A percentile compares a stretch with the other conserved stretches of the same genome.
Conservation (phyloP, 108 stramenopile species). For the Fragilariopsis cylindrus region DNA sequence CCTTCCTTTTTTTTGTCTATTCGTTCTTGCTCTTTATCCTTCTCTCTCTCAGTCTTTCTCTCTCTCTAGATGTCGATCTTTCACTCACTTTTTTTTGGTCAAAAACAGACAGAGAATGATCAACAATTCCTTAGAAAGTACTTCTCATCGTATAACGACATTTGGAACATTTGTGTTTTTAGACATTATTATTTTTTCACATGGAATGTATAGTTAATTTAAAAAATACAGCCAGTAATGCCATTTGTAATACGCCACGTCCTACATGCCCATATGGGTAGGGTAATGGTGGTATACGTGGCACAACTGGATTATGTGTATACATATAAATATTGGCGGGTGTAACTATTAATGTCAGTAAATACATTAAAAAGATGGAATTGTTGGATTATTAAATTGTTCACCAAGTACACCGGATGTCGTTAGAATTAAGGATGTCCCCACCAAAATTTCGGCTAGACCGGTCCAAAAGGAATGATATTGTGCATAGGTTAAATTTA, state of each 20-base stretch:
- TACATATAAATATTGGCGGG: conserved; percentile 92
- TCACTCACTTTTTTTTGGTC: no score
- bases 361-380: conserved; percentile 59
- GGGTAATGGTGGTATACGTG: conserved; percentile 36
- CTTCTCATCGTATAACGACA: no score
- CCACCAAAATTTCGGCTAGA: conserved; percentile 73
- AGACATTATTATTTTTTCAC: no score
- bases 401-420: not conserved
- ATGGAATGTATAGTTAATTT: conserved; percentile 41
- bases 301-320: conserved; percentile 82
- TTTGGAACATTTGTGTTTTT: no score
- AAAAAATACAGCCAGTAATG: conserved; percentile 72
- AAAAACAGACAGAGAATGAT: no score
- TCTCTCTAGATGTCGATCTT: no score
- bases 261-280: conserved; percentile 74
- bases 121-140: no score
- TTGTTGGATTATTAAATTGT: not conserved
- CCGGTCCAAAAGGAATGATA: conserved; percentile 89
- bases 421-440: conserved; percentile 53
- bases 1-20: no score
- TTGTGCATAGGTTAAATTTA: conserved; percentile 69
- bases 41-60: no score
- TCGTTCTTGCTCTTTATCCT: no score
- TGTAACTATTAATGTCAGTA: conserved; percentile 72
- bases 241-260: conserved; percentile 69